Evolutionary conservation across 2,329 filamentous ascomycete species (phyloP).

Genomic region (Penicillium sp.): DNA sequence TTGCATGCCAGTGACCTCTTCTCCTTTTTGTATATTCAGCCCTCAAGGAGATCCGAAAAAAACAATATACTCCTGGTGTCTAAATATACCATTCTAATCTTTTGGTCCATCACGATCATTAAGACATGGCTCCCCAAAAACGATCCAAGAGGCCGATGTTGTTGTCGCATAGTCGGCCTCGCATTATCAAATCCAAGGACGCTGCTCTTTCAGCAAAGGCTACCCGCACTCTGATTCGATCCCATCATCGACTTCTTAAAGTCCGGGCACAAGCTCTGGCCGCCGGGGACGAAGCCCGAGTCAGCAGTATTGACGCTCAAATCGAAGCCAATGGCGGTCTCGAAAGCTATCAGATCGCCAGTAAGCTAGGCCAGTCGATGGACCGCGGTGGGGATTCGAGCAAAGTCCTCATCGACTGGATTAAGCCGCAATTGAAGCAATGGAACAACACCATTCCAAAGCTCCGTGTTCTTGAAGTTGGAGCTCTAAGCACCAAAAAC

Average conservation of each 20-base stretch:
- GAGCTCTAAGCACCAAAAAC: constrained; percentile 80
- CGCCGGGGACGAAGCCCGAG: constrained; percentile 45
- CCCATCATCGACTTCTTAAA: constrained; percentile 62
- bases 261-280: constrained; percentile 53
- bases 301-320: constrained; percentile 47
- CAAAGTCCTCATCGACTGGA: constrained; percentile 60
- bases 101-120: no score
- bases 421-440: constrained; percentile 37
- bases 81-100: background rate
- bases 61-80: no score
- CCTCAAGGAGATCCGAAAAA: background rate
- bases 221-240: constrained; percentile 59
- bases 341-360: constrained; percentile 61
- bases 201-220: constrained; percentile 55
- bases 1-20: background rate
- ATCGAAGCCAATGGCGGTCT: constrained; percentile 60
- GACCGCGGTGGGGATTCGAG: constrained; percentile 65
- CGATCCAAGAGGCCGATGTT: constrained; percentile 37
- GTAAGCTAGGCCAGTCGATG: constrained; percentile 60
- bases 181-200: constrained; percentile 38
- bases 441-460: constrained; percentile 27
- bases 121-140: constrained; percentile 33
- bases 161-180: constrained; percentile 50
- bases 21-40: background rate
- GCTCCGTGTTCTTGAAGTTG: constrained; percentile 79